Percentiles rank a stretch among this genome's conserved stretches.
Conservation (phyloP, 257 asterid genomes). For the Perilla frutescens region DNA sequence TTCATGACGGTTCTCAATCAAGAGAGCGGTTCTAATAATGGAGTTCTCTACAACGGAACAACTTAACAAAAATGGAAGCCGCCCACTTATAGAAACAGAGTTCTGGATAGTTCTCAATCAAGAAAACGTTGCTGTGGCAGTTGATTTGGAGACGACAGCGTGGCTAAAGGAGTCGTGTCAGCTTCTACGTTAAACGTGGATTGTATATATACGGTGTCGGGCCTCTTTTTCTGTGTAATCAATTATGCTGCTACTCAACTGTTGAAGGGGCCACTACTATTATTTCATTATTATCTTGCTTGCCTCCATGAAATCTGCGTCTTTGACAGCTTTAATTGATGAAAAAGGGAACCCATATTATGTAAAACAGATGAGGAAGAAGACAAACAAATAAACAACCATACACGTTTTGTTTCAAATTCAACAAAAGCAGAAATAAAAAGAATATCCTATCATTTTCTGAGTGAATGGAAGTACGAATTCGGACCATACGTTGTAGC, state of each 20-base stretch:
- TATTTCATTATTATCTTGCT: no score
- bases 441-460: no score
- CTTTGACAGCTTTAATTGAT: no score
- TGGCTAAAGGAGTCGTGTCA: constrained; percentile 19
- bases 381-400: no score
- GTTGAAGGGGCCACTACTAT: background rate
- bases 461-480: no score
- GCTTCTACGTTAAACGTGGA: background rate
- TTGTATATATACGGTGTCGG: background rate
- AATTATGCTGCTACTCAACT: background rate
- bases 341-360: no score
- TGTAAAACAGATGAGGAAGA: no score
- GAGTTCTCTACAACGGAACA: constrained; percentile 26
- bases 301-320: no score
- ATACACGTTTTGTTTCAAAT: no score
- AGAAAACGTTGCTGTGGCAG: background rate
- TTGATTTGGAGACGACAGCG: constrained; percentile 1
- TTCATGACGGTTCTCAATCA: background rate
- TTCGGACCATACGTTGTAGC: no score
- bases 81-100: constrained; percentile 4
- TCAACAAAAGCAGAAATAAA: no score
- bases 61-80: constrained; percentile 28
- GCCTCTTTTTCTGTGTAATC: background rate
- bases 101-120: background rate
- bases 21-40: background rate